These are phyloP conservation scores for Pittosporum tobira DNA, from an alignment of 129 eudicot species.

Conservation along the genomic window DNA sequence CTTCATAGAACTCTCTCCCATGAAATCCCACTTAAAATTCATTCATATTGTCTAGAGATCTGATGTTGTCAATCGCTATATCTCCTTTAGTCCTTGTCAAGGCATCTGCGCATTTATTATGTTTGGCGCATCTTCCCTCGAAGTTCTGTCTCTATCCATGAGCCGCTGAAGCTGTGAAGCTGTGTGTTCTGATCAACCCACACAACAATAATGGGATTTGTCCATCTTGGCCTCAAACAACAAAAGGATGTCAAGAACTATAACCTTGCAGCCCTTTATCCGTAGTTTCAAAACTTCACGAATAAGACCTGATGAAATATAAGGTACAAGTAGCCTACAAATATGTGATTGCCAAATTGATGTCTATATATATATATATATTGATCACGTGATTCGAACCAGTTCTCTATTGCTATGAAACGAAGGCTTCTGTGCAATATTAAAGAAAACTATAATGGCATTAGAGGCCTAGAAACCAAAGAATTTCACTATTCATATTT, in stretches of 20 bases:
- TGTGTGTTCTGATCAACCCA: conserved; percentile 89
- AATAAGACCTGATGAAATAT: conserved; percentile 65
- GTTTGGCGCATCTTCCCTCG: conserved; percentile 76
- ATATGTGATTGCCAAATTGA: neutral
- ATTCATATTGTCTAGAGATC: conserved; percentile 63
- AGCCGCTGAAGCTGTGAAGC: conserved; percentile 68
- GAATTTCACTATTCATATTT: too few species aligned
- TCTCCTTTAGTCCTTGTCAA: conserved; percentile 66
- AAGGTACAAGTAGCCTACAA: conserved; percentile 86
- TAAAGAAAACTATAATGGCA: too few species aligned
- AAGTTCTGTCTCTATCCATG: conserved; percentile 60
- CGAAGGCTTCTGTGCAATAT: too few species aligned
- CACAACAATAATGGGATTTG: conserved; percentile 78
- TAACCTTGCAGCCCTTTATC: conserved; percentile 63
- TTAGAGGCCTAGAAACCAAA: too few species aligned
- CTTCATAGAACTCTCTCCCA: too few species aligned
- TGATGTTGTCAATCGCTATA: conserved; percentile 61
- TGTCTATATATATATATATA: too few species aligned
- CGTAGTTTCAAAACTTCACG: conserved; percentile 76
- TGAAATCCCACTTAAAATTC: too few species aligned
- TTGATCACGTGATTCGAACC: too few species aligned
- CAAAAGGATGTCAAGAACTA: conserved; percentile 77
- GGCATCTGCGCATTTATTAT: conserved; percentile 90
- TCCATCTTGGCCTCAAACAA: conserved; percentile 87
- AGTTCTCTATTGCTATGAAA: too few species aligned